Conservation (phyloP, 805 yeast species). For the Kodamaea neixiangensis region DNA sequence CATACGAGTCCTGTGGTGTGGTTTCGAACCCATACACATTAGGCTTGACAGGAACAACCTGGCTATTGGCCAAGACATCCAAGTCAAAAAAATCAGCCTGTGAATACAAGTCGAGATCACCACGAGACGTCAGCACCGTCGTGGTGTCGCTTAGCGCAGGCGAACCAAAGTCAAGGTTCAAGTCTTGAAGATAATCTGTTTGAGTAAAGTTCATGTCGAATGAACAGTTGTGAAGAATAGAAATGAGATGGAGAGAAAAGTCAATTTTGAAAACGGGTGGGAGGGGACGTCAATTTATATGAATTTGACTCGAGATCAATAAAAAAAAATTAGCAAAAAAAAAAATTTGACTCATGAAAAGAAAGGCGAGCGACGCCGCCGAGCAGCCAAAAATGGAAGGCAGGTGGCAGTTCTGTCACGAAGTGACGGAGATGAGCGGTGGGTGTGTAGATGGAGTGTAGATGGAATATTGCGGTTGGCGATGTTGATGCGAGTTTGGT, state of each 20-base stretch:
- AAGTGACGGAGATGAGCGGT: no score
- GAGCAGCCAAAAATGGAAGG: no score
- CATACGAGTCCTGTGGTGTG: background rate
- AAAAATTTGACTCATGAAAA: background rate
- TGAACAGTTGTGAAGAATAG: background rate
- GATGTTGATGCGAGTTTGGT: no score
- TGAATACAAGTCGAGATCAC: conserved; percentile 42
- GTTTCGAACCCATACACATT: background rate
- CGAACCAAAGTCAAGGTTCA: conserved; percentile 41
- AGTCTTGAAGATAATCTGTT: conserved; percentile 40
- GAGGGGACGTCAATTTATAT: conserved; percentile 1
- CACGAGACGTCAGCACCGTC: conserved; percentile 11
- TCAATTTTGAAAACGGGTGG: background rate
- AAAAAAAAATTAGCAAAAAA: background rate
- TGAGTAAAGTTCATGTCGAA: conserved; percentile 41
- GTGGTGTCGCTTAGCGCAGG: conserved; percentile 11
- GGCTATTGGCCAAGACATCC: conserved; percentile 31
- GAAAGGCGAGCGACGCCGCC: no score
- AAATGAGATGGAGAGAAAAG: background rate
- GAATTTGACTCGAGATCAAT: background rate
- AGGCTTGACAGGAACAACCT: conserved; percentile 15
- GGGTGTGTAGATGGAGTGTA: no score
- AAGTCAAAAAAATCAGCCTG: conserved; percentile 43
- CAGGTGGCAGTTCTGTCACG: no score
- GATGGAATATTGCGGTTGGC: no score